These are phyloP conservation scores for Phytophthora constricta DNA, from an alignment of 352 stramenopile species.

Conservation along the genomic window DNA sequence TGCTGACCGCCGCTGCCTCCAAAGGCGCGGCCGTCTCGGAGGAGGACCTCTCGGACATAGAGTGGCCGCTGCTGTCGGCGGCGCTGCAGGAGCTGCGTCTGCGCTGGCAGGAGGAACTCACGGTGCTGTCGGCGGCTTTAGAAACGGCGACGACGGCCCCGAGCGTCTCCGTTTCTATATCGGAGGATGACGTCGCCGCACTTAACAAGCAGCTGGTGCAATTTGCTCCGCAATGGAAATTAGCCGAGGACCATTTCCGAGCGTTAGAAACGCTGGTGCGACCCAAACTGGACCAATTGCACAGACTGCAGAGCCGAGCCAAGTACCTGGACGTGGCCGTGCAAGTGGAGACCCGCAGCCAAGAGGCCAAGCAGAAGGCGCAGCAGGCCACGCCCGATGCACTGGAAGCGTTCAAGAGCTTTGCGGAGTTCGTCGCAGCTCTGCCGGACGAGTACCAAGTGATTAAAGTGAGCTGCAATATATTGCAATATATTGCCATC, in stretches of 20 bases:
- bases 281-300: conserved; percentile 38
- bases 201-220: conserved; percentile 25
- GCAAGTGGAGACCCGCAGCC: conserved; percentile 61
- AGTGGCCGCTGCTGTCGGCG: conserved; percentile 28
- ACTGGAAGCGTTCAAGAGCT: conserved; percentile 50
- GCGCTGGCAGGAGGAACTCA: conserved; percentile 28
- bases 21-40: conserved; percentile 8
- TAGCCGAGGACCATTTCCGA: conserved; percentile 55
- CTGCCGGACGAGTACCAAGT: conserved; percentile 53
- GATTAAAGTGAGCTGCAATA: conserved; percentile 39
- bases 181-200: conserved; percentile 22
- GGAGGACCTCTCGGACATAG: conserved; percentile 21
- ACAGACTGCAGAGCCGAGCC: conserved; percentile 46
- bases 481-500: not conserved
- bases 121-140: conserved; percentile 23
- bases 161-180: conserved; percentile 15
- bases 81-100: conserved; percentile 21
- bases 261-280: conserved; percentile 48
- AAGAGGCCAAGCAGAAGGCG: conserved; percentile 44
- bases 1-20: conserved; percentile 22
- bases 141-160: not conserved
- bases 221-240: conserved; percentile 26
- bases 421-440: conserved; percentile 44
- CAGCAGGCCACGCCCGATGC: conserved; percentile 49
- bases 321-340: conserved; percentile 55